Conservation (phyloP, 2,329 filamentous ascomycete species). For the Aaosphaeria pasadenensis region DNA sequence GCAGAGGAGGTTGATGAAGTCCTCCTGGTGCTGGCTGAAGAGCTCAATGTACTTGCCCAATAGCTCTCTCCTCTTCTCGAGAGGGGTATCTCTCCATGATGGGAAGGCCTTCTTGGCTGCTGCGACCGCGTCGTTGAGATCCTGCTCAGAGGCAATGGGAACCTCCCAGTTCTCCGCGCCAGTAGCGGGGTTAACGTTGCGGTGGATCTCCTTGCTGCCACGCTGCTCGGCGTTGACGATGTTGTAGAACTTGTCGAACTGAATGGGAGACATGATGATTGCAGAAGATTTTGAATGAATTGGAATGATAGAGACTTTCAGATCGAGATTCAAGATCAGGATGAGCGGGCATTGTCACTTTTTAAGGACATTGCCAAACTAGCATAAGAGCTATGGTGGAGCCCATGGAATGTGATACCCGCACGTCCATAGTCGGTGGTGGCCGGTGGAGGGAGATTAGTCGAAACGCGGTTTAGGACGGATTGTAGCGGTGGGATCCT, state of each 20-base stretch:
- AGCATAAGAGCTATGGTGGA: too few species aligned
- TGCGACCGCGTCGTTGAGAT: slow-evolving; percentile 51
- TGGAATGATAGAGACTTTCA: too few species aligned
- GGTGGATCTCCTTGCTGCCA: slow-evolving; percentile 41
- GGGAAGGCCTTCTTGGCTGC: slow-evolving; percentile 49
- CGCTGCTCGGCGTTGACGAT: slow-evolving; percentile 51
- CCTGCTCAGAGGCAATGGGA: slow-evolving; percentile 47
- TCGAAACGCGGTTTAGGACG: too few species aligned
- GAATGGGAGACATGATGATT: slow-evolving; percentile 41
- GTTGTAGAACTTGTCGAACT: slow-evolving; percentile 50
- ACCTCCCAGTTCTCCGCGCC: slow-evolving; percentile 50
- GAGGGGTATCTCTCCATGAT: slow-evolving; percentile 41
- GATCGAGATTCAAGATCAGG: too few species aligned
- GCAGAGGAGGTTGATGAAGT: slow-evolving; percentile 30
- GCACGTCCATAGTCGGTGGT: too few species aligned
- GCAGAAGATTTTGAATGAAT: too few species aligned
- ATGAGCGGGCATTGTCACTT: too few species aligned
- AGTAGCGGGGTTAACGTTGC: slow-evolving; percentile 52
- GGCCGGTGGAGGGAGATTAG: too few species aligned
- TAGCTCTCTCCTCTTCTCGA: slow-evolving; percentile 32
- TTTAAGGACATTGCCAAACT: too few species aligned
- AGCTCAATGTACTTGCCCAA: slow-evolving; percentile 24
- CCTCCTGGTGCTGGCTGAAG: slow-evolving; percentile 24
- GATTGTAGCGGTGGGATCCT: too few species aligned
- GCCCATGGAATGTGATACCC: too few species aligned